phyloP scores from a whole-genome alignment of 768 basidiomycete genomes.

The Chalciporus piperatus region DNA sequence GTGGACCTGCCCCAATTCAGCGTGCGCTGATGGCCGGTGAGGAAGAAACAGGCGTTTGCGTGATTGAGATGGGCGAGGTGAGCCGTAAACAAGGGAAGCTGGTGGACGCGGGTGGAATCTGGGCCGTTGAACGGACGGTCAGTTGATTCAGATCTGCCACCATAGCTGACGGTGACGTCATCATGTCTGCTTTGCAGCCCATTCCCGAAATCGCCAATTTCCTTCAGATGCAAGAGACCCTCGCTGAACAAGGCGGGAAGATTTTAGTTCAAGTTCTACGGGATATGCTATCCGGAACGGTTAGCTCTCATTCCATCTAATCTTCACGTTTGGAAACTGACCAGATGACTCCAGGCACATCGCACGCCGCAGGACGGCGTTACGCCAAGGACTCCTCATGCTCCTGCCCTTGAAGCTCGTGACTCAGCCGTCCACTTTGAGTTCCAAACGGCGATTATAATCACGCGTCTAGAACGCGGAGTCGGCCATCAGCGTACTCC shows the following conservation, averaged over 20 bases:
- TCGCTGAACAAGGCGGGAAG: conserved; percentile 65
- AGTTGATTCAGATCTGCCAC: conserved; percentile 21
- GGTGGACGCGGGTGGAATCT: conserved; percentile 78
- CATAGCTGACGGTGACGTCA: not conserved
- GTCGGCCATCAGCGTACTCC: conserved; percentile 30
- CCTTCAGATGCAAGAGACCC: conserved; percentile 47
- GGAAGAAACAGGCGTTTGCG: conserved; percentile 70
- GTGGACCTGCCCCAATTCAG: conserved; percentile 92
- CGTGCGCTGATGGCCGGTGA: conserved; percentile 71
- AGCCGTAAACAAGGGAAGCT: conserved; percentile 46
- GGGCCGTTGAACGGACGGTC: conserved; percentile 54
- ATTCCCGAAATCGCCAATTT: conserved; percentile 55
- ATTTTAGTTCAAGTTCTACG: conserved; percentile 71
- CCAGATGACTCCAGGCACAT: conserved; percentile 39
- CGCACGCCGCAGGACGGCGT: conserved; percentile 44
- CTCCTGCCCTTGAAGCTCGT: conserved; percentile 36
- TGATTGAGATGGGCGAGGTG: conserved; percentile 71
- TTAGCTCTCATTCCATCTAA: conserved; percentile 24
- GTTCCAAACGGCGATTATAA: conserved; percentile 18
- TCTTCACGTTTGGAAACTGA: not conserved
- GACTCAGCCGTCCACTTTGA: conserved; percentile 18
- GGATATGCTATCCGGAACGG: conserved; percentile 55
- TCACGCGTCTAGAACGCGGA: conserved; percentile 24
- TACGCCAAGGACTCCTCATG: conserved; percentile 39
- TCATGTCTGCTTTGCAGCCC: conserved; percentile 35